These are phyloP conservation scores for Penicillium malachiteum DNA, from an alignment of 495 filamentous ascomycete genomes.

Conservation along the genomic window DNA sequence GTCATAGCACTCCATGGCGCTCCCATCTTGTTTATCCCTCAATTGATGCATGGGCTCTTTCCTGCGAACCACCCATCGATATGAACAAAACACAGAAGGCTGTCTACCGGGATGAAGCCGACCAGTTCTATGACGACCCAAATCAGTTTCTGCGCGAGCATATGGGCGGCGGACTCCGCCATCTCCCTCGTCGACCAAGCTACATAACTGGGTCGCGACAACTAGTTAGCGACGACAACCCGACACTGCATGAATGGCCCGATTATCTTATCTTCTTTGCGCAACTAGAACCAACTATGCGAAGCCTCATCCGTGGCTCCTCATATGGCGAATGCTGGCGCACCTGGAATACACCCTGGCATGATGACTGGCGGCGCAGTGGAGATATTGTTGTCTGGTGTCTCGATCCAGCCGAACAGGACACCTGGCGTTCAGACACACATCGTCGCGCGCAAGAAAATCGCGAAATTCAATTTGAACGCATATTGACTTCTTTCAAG, in stretches of 20 bases:
- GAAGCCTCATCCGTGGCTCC: slow-evolving; percentile 49
- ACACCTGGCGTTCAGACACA: slow-evolving; percentile 28
- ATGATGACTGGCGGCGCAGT: slow-evolving; percentile 80
- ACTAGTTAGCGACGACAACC: neutral
- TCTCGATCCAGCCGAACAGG: slow-evolving; percentile 39
- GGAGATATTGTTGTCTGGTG: slow-evolving; percentile 91
- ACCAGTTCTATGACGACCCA: slow-evolving; percentile 77
- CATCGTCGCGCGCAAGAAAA: slow-evolving; percentile 20
- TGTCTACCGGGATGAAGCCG: slow-evolving; percentile 82
- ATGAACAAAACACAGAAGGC: slow-evolving; percentile 56
- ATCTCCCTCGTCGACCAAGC: slow-evolving; percentile 42
- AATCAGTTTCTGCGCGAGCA: slow-evolving; percentile 56
- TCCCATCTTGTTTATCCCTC: slow-evolving; percentile 73
- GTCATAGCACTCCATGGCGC: slow-evolving; percentile 97
- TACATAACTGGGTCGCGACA: slow-evolving; percentile 15
- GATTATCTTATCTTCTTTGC: slow-evolving; percentile 66
- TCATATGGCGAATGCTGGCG: slow-evolving; percentile 68
- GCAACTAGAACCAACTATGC: slow-evolving; percentile 55
- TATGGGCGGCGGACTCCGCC: slow-evolving; percentile 43
- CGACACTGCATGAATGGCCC: slow-evolving; percentile 48
- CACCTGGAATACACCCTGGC: slow-evolving; percentile 76
- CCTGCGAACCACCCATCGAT: slow-evolving; percentile 84
- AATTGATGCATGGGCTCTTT: slow-evolving; percentile 81
- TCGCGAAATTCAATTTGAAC: slow-evolving; percentile 41
- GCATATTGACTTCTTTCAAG: slow-evolving; percentile 31